Evolutionary conservation across 208 protist species (phyloP), one percentile per base, ranked within the genome.

Genomic region (Strigomonas oncopelti): DNA sequence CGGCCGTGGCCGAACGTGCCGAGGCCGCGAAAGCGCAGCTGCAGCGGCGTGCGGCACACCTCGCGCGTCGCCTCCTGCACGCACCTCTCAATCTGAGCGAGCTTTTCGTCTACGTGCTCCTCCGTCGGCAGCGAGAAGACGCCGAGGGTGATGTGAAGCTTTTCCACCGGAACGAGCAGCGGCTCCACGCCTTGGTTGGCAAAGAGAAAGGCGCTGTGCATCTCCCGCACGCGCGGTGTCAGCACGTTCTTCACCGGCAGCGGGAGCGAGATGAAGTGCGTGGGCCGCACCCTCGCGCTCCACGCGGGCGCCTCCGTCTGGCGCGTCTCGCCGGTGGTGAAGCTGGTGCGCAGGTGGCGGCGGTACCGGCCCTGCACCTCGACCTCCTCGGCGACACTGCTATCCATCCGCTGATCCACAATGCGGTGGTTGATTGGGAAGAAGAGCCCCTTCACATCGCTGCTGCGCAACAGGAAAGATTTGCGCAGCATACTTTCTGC

Each of bases 401-500:
- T 29, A n/a, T 81, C 62, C 57, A 90, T 71, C 32, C 90, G 85
- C 28, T 71, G 63, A 58, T 95, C 90, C 5, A 88, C 72, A 46
- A 91, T 91, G 59, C 90, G 90, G 69, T 90, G 84, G 67, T 92
- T 91, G 53, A 95, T 93, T 62, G 90, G 90, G 67, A 93, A 95
- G 74, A 92, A 95, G 57, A 95, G 75, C 20, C 90, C 90, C 16
- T 77, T 76, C 65, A 90, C 86, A 38, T 55, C 28, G 51, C 22
- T 29, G 13, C 5, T 29, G 20, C 51, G 24, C 20, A 55, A 55
- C 1, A 24, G 22, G 24, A 29, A 55, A 28, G 51, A 29, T 22
- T 28, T 24, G 9, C 51, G 20, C 24, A 29, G 24, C 51, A 55
- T 24, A 9, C 13, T 29, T 9, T 55, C 20, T 55, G 20, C 28